Base-by-base conservation (phyloP, 1,139 yeast genomes). In the Debaryomyces singareniensis region DNA sequence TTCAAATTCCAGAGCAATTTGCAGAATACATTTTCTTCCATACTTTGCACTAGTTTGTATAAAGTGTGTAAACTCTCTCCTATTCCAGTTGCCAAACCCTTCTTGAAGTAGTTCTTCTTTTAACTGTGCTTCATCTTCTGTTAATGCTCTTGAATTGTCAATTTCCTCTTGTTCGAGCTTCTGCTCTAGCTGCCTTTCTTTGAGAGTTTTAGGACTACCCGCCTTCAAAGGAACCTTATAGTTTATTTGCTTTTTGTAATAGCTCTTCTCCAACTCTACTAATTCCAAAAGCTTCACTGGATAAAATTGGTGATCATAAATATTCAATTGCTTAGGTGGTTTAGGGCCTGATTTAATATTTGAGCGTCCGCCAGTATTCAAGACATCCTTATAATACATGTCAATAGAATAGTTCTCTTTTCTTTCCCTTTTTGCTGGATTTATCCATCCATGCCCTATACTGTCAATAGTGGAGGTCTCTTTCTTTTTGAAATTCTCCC, bases 331-430 rank as follows among this genome's bases (percentile, higher is more conserved):
- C 39, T 77, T 77, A 21, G 89, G 89, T 37, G 80, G 77, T 43
- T 63, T 69, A 12, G 81, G 80, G 0, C 76, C 77, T 14, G 65
- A 57, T 32, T 55, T 59, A 11, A 51, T 48, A 1, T 69, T 43
- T 0, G 70, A 45, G 43, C 80, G 61, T 24, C 77, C 73, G 10
- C 86, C 84, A 4, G 84, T 73, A 43, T 78, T 76, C 39, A 82
- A 59, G 5, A 80, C 89, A 54, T 79, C 91, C 50, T 82, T 76
- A 53, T 82, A 82, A 49, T 82, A 82, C 61, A 76, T 78, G 51
- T 82, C 93, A 40, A 82, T 78, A 2, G 83, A 76, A 51, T 82
- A 82, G 45, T 81, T 82, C 40, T 80, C 85, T 47, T 80, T 81
- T 38, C 91, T 68, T 53, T 81, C 91, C 58, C 93, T 71, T 47